Base-by-base conservation (phyloP, 225 moss, liverwort and hornwort genomes). In the Bryum argenteum region DNA sequence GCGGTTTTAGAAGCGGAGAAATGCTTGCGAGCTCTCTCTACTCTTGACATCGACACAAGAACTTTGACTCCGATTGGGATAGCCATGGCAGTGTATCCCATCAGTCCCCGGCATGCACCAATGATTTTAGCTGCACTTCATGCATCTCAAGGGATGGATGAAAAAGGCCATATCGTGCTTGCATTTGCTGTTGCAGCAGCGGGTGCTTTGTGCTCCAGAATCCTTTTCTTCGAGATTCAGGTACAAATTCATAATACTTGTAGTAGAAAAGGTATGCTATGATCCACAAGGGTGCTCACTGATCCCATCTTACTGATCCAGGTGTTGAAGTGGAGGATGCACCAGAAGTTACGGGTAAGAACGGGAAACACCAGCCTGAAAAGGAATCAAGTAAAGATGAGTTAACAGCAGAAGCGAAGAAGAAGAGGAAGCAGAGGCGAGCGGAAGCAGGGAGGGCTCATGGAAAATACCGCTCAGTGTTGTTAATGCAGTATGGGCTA, bases 51-150 rank as follows among this genome's bases (percentile, higher is more conserved):
- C 19, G 71, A 82, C 61, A 88, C 92, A 67, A 92, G 94, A 64
- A 73, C 74, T 65, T 69, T 98, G 19, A 94, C 98, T 11, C 77
- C 89, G 1, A 78, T 91, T 40, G 98, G 98, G 47, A 85, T 81
- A 60, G 92, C 88, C 37, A 98, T 98, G 98, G 92, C 98, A 45
- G 84, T 89, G 37, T 98, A 91, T 66, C 94, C 97, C 43, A 89
- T 98, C 58, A 98, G 98, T 80, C 98, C 98, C 66, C 91, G 98
- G 39, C 98, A 98, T 59, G 91, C 89, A 8, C 80, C 94, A 51
- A 94, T 98, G 98, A 84, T 98, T 63, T 69, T 98, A 63, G 92
- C 94, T 44, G 94, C 91, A 74, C 76, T 98, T 51, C 76, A 91
- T 69, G 88, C 87, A 40, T 89, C 91, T 64, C 84, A 71, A 61